A percentile compares a stretch with the other conserved stretches of the same genome.
Conservation (phyloP, 495 filamentous ascomycete genomes). For the Talaromyces liani region DNA sequence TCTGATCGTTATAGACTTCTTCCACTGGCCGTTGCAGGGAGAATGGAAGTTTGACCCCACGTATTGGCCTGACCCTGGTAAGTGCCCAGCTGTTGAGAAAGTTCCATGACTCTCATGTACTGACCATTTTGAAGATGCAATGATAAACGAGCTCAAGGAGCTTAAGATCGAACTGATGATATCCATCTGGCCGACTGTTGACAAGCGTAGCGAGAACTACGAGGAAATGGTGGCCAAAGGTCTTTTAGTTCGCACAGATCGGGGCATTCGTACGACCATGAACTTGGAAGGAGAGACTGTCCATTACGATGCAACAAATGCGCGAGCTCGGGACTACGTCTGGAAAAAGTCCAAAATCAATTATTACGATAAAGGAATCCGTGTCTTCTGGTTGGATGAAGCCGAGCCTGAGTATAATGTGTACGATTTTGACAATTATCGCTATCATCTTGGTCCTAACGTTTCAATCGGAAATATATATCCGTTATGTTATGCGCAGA, state of each 20-base stretch:
- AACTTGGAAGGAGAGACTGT: slow-evolving; percentile 26
- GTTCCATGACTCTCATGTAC: slow-evolving; percentile 2
- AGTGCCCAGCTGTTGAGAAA: not conserved
- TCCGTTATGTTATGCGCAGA: not conserved
- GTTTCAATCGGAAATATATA: slow-evolving; percentile 22
- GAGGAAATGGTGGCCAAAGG: slow-evolving; percentile 21
- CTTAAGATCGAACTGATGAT: slow-evolving; percentile 28
- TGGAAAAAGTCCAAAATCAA: slow-evolving; percentile 20
- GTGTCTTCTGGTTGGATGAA: slow-evolving; percentile 28
- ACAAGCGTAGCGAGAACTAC: slow-evolving; percentile 23
- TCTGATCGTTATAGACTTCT: slow-evolving; percentile 26
- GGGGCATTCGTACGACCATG: slow-evolving; percentile 21
- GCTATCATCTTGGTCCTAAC: slow-evolving; percentile 22
- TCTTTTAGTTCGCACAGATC: slow-evolving; percentile 19
- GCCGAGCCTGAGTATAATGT: slow-evolving; percentile 25
- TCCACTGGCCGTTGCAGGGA: slow-evolving; percentile 27
- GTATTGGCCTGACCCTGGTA: slow-evolving; percentile 16
- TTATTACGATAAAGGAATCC: slow-evolving; percentile 22
- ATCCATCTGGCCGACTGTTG: slow-evolving; percentile 25
- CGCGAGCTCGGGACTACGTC: slow-evolving; percentile 14
- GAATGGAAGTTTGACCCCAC: slow-evolving; percentile 24
- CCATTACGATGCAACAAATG: slow-evolving; percentile 26
- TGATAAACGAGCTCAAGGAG: slow-evolving; percentile 14
- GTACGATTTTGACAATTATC: slow-evolving; percentile 52
- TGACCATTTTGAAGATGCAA: not conserved